phyloP scores from a whole-genome alignment of 2,329 filamentous ascomycete species.

The Microsporum audouinii region DNA sequence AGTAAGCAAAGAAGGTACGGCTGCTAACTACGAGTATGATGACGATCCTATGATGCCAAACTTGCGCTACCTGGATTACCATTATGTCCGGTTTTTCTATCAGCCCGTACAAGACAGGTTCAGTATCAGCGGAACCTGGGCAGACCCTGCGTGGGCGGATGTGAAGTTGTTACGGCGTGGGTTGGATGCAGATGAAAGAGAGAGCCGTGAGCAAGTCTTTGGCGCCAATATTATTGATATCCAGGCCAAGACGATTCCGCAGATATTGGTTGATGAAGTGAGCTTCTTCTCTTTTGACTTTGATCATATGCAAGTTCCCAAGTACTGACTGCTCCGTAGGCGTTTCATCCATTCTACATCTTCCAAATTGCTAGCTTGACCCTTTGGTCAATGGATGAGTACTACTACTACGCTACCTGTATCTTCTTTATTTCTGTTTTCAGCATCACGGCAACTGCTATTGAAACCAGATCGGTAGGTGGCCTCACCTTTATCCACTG shows the following conservation, averaged over 20 bases:
- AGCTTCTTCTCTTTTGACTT: slow-evolving; percentile 9
- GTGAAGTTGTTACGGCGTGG: slow-evolving; percentile 63
- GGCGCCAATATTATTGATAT: slow-evolving; percentile 87
- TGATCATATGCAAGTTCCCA: not conserved
- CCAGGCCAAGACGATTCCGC: slow-evolving; percentile 70
- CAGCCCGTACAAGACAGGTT: slow-evolving; percentile 86
- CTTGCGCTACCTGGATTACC: slow-evolving; percentile 74
- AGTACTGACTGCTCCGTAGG: slow-evolving; percentile 37
- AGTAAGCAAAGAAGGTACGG: slow-evolving; percentile 43
- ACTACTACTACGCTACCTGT: slow-evolving; percentile 93
- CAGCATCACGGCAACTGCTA: slow-evolving; percentile 76
- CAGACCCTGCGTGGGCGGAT: slow-evolving; percentile 79
- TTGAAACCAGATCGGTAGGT: slow-evolving; percentile 74
- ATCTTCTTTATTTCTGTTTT: slow-evolving; percentile 92
- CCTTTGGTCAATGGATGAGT: slow-evolving; percentile 89
- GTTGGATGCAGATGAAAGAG: slow-evolving; percentile 79
- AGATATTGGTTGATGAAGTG: slow-evolving; percentile 82
- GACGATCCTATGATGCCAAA: slow-evolving; percentile 63
- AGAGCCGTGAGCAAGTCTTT: slow-evolving; percentile 72
- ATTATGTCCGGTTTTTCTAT: slow-evolving; percentile 87
- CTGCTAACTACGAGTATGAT: slow-evolving; percentile 58
- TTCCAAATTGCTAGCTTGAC: slow-evolving; percentile 92
- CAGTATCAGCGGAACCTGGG: slow-evolving; percentile 77
- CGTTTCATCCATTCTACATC: slow-evolving; percentile 95
- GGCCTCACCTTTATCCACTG: not conserved